Base-by-base conservation (phyloP, 768 basidiomycete genomes). In the Phaeolepiota aurea region DNA sequence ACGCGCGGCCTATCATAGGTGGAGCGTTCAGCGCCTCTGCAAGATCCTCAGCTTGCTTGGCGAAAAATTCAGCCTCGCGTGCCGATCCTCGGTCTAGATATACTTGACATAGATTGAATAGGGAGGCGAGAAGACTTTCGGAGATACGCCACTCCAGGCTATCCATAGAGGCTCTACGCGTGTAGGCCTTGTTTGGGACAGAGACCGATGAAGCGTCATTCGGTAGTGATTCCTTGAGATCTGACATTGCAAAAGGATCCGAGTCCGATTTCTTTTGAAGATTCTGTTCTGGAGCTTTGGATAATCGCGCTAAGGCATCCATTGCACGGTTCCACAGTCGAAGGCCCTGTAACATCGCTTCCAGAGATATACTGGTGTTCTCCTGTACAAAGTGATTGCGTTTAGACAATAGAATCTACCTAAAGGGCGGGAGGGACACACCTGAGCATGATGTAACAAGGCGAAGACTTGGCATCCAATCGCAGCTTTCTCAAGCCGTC, bases 41-140 rank as follows among this genome's bases (percentile, higher is more conserved):
- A 1, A 97, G 63, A 14, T 80, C 77, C n/a, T 72, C 64, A 1
- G 85, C 86, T 53, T 90, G 83, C 30, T 82, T 69, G 0, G 82
- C 70, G 54, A 91, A 94, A 50, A 85, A 92, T 45, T 88, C 81
- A 1, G 88, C 81, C 51, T 93, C 90, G 15, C 84, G 76, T 2
- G 81, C 75, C 3, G 91, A 89, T 0, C 94, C 94, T 13, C 89
- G 76, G 0, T 63, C 56, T 14, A 79, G 66, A 49, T 91, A 88
- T 0, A 74, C 68, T 5, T 77, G 69, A 0, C 75, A 66, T 4
- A 94, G 64, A 2, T 76, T 66, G 43, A 93, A 74, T 2, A 87
- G 61, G 0, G 80, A 77, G 0, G 65, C 62, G 3, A 91, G 61
- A 3, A 94, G 69, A 9, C 78, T 80, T 50, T 87, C 78, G 2